A percentile compares a stretch with the other conserved stretches of the same genome.
Conservation (phyloP, 2,329 filamentous ascomycete genomes). For the Aspergillus ochraceoroseus region DNA sequence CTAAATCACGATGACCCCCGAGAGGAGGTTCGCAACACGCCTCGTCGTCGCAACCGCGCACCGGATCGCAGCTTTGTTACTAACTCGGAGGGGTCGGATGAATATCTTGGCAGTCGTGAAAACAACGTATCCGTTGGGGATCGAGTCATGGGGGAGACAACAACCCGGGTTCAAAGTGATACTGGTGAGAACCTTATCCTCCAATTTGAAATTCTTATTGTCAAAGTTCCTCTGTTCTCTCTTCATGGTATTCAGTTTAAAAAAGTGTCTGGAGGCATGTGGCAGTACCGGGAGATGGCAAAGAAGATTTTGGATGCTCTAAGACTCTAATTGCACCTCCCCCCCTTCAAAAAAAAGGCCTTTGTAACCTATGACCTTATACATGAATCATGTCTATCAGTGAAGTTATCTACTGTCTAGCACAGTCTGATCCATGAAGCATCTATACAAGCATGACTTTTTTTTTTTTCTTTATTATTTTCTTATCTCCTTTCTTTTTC, state of each 20-base stretch:
- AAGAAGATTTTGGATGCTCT: constrained; percentile 88
- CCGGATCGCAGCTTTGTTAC: constrained; percentile 68
- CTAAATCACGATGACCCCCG: constrained; percentile 62
- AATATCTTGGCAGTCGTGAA: constrained; percentile 55
- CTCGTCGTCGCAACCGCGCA: constrained; percentile 42
- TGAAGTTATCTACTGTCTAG: constrained; percentile 14
- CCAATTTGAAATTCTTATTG: constrained; percentile 92
- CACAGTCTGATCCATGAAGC: constrained; percentile 24
- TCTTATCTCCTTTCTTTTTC: constrained; percentile 10
- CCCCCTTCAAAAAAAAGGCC: no score
- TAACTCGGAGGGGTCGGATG: constrained; percentile 80
- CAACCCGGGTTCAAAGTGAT: constrained; percentile 85
- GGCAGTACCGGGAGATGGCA: constrained; percentile 98
- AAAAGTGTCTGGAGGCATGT: constrained; percentile 88
- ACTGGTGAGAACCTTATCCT: constrained; percentile 77
- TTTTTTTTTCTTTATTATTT: constrained; percentile 22
- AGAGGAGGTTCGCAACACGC: constrained; percentile 53
- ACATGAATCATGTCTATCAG: constrained; percentile 17
- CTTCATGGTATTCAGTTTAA: constrained; percentile 98
- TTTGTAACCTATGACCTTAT: constrained; percentile 6
- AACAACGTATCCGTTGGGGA: constrained; percentile 49
- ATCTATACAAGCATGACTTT: constrained; percentile 27
- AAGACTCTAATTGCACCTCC: constrained; percentile 55
- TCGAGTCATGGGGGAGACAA: constrained; percentile 74
- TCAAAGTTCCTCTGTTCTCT: constrained; percentile 90